Evolutionary conservation across 1,284 basidiomycete genomes (phyloP).

Genomic region (Moesziomyces sp.): DNA sequence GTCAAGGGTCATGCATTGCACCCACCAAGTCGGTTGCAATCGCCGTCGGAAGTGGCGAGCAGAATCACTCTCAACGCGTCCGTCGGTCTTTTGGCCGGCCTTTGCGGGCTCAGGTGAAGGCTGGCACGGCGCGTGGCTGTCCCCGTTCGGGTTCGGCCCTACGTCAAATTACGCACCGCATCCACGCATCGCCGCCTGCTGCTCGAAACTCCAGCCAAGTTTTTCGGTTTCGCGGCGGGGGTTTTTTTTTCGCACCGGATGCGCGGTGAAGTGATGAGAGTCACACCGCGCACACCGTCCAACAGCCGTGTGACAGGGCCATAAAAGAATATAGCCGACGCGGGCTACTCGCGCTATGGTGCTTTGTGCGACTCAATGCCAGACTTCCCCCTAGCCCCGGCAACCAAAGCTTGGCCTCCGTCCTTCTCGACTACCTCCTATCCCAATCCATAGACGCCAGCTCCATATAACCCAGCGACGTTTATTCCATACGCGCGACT

Average conservation of each 20-base stretch:
- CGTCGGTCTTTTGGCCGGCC: not conserved
- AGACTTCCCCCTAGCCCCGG: not conserved
- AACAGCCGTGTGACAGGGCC: too few relatives aligned
- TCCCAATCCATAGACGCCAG: not conserved
- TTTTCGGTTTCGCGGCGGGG: not conserved
- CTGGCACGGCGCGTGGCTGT: not conserved
- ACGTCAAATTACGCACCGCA: conserved; percentile 7
- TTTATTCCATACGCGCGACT: too few relatives aligned
- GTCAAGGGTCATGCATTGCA: too few relatives aligned
- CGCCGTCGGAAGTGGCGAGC: not conserved
- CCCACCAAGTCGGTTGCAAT: not conserved
- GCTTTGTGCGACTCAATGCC: too few relatives aligned
- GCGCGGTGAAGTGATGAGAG: too few relatives aligned
- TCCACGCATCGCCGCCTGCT: too few relatives aligned
- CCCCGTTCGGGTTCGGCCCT: not conserved
- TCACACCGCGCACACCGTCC: too few relatives aligned
- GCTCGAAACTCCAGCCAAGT: not conserved
- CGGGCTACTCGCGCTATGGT: too few relatives aligned
- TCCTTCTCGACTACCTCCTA: not conserved
- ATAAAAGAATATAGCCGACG: too few relatives aligned
- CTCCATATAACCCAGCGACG: not conserved
- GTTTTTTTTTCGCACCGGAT: too few relatives aligned
- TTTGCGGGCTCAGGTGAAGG: not conserved
- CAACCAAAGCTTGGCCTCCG: not conserved
- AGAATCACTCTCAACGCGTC: not conserved